Conservation (phyloP, 768 basidiomycete species). For the Pisolithus marmoratus region DNA sequence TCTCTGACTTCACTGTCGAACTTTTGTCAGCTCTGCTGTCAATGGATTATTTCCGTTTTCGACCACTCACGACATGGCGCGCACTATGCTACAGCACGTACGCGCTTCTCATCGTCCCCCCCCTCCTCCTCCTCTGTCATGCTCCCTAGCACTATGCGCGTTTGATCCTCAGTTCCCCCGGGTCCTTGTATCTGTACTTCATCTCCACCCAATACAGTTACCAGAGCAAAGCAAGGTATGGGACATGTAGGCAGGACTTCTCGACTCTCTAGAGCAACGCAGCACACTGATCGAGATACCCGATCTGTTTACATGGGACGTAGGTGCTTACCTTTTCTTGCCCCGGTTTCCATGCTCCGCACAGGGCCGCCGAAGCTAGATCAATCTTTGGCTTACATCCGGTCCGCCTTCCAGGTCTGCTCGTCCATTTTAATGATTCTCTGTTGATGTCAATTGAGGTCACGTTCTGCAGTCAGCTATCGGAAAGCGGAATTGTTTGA, state of each 20-base stretch:
- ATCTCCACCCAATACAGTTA: constrained; percentile 54
- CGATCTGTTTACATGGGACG: constrained; percentile 60
- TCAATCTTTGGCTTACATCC: constrained; percentile 48
- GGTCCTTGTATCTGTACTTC: constrained; percentile 59
- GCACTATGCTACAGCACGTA: constrained; percentile 10
- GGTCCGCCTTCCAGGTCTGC: constrained; percentile 56
- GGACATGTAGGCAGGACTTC: constrained; percentile 39
- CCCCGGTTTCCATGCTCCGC: not conserved
- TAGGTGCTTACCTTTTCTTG: constrained; percentile 15
- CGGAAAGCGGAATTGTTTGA: constrained; percentile 49
- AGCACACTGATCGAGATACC: constrained; percentile 38
- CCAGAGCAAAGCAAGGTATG: constrained; percentile 48
- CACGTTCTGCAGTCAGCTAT: constrained; percentile 42
- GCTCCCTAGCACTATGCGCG: constrained; percentile 46
- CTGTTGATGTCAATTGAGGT: constrained; percentile 1
- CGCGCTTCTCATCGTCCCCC: constrained; percentile 25
- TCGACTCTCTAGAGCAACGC: constrained; percentile 55
- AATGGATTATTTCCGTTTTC: constrained; percentile 20
- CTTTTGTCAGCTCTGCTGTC: constrained; percentile 20
- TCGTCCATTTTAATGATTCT: not conserved
- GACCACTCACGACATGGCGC: constrained; percentile 13
- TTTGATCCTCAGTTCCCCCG: constrained; percentile 68
- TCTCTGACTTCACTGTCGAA: constrained; percentile 13
- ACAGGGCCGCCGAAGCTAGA: constrained; percentile 28
- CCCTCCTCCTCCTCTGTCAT: constrained; percentile 30